phyloP scores from a whole-genome alignment of 352 stramenopile genomes.

The Phytophthora litchii region DNA sequence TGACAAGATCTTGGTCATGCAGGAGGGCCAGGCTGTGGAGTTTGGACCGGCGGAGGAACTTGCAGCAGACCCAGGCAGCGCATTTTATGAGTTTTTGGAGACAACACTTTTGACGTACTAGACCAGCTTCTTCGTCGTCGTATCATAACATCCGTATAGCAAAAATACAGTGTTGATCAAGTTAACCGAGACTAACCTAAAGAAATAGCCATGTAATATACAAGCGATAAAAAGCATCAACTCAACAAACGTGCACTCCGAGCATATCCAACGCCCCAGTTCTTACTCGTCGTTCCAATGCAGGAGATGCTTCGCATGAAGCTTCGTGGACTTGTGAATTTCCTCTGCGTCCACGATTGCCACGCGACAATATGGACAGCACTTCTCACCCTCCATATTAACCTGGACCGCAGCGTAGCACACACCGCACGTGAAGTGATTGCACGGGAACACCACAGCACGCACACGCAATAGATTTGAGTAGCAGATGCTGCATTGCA shows the following conservation, averaged over 20 bases:
- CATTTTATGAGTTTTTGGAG: constrained; percentile 60
- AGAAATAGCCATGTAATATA: constrained; percentile 23
- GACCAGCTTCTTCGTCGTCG: neutral
- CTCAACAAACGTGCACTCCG: neutral
- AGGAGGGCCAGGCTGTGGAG: constrained; percentile 39
- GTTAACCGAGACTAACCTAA: neutral
- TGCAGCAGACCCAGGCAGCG: constrained; percentile 38
- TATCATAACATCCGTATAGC: neutral
- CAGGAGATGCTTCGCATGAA: constrained; percentile 41
- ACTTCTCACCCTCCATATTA: constrained; percentile 58
- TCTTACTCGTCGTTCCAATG: constrained; percentile 31
- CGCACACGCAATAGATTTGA: constrained; percentile 60
- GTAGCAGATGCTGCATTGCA: constrained; percentile 82
- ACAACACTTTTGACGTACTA: constrained; percentile 51
- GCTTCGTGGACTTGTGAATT: constrained; percentile 60
- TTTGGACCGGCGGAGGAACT: constrained; percentile 52
- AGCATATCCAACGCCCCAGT: too few species aligned
- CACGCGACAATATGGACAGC: constrained; percentile 67
- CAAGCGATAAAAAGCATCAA: constrained; percentile 8
- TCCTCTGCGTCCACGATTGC: constrained; percentile 41
- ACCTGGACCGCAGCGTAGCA: constrained; percentile 60
- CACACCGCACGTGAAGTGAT: constrained; percentile 69
- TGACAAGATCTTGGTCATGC: constrained; percentile 45
- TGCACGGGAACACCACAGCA: constrained; percentile 62
- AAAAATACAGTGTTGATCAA: neutral